Conservation (phyloP, 176 grass and related monocot genomes). For the Eragrostis nindensis region DNA sequence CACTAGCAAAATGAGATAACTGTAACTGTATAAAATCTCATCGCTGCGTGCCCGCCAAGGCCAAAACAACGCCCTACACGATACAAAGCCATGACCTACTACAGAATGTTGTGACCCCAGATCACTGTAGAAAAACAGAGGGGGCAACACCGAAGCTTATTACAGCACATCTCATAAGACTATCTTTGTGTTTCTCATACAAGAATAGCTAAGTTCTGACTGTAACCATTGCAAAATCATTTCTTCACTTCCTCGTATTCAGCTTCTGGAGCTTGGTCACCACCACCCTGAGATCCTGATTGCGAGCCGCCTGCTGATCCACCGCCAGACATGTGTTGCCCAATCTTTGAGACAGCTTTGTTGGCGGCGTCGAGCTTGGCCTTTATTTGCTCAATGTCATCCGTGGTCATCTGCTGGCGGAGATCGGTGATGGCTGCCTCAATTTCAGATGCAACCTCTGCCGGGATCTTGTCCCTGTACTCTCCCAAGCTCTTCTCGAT, state of each 20-base stretch:
- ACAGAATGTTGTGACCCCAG: neutral
- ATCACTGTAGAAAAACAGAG: neutral
- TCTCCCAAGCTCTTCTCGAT: conserved; percentile 30
- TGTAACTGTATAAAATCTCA: neutral
- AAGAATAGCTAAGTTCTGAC: neutral
- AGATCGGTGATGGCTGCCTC: conserved; percentile 16
- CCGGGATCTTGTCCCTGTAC: conserved; percentile 25
- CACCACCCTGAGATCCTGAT: conserved; percentile 9
- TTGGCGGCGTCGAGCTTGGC: conserved; percentile 18
- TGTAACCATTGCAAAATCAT: neutral
- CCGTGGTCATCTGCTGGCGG: conserved; percentile 3
- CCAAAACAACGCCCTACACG: neutral
- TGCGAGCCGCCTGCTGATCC: neutral
- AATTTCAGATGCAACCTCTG: conserved; percentile 15
- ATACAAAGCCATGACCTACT: neutral
- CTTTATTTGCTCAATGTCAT: conserved; percentile 17
- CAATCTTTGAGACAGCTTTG: conserved; percentile 29
- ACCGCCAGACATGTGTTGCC: conserved; percentile 31
- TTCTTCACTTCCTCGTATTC: conserved; percentile 32
- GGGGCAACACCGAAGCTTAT: neutral
- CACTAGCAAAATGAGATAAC: neutral
- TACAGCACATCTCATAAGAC: neutral
- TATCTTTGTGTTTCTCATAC: neutral
- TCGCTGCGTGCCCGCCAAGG: neutral
- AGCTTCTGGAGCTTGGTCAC: neutral